Conservation (phyloP, 192 early-diverging fungal genomes). For the Chytriomyces confervae region DNA sequence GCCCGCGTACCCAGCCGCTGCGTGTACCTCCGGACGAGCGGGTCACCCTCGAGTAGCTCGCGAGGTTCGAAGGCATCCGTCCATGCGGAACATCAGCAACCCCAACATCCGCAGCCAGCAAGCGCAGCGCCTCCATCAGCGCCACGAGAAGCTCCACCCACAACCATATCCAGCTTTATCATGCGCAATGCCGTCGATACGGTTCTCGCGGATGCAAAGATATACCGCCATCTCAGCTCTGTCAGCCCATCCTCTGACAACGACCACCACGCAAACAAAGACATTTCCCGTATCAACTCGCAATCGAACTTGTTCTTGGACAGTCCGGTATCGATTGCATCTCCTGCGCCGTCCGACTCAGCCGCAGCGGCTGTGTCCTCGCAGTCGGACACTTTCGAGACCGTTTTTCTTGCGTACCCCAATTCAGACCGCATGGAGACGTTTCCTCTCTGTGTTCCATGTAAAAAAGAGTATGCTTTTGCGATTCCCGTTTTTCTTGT, state of each 20-base stretch:
- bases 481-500: conserved; percentile 36
- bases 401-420: conserved; percentile 52
- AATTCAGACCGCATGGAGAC: conserved; percentile 39
- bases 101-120: too few relatives aligned
- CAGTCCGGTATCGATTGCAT: too few relatives aligned
- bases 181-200: neutral
- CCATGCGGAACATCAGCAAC: too few relatives aligned
- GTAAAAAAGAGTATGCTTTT: conserved; percentile 30
- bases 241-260: neutral
- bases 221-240: neutral
- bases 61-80: too few relatives aligned
- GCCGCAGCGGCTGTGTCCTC: conserved; percentile 5
- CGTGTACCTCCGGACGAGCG: too few relatives aligned
- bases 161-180: too few relatives aligned
- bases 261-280: neutral
- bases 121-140: too few relatives aligned
- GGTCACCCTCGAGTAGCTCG: too few relatives aligned
- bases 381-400: conserved; percentile 20
- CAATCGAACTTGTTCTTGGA: too few relatives aligned
- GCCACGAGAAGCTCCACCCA: too few relatives aligned
- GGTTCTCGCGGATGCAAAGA: neutral
- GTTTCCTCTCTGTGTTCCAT: neutral
- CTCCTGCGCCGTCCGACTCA: conserved; percentile 16
- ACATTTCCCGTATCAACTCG: neutral
- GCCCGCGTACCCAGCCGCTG: too few relatives aligned